phyloP scores from a whole-genome alignment of 1,284 basidiomycete species.

The Phellopilus nigrolimitatus region DNA sequence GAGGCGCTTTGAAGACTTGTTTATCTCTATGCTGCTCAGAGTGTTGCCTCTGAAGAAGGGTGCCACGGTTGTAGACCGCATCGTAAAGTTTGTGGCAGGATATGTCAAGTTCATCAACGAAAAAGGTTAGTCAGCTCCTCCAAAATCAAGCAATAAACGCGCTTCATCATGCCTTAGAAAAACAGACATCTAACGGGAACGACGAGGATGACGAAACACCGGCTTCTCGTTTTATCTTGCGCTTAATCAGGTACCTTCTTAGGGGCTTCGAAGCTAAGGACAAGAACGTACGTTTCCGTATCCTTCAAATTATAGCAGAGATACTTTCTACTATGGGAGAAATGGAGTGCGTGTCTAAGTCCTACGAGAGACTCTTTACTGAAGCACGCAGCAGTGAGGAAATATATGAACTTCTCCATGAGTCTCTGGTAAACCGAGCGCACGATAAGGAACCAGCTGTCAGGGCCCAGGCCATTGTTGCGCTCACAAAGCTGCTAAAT shows the following conservation, averaged over 20 bases:
- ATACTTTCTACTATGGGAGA: constrained; percentile 79
- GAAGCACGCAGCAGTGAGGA: constrained; percentile 61
- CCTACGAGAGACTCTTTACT: not conserved
- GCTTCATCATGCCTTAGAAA: constrained; percentile 24
- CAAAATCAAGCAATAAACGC: too few species aligned
- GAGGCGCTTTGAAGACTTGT: constrained; percentile 70
- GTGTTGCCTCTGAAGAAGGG: constrained; percentile 85
- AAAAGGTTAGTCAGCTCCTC: constrained; percentile 52
- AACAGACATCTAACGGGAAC: constrained; percentile 35
- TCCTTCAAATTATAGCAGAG: constrained; percentile 74
- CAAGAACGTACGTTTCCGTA: constrained; percentile 82
- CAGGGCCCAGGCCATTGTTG: constrained; percentile 81
- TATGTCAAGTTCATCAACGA: constrained; percentile 80
- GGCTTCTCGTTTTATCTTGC: constrained; percentile 68
- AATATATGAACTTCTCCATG: constrained; percentile 65
- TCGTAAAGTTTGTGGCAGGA: constrained; percentile 80
- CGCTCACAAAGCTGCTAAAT: constrained; percentile 81
- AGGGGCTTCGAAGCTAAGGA: constrained; percentile 87
- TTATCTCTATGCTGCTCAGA: constrained; percentile 68
- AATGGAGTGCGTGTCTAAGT: constrained; percentile 61
- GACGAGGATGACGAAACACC: constrained; percentile 69
- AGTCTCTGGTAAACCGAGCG: constrained; percentile 71
- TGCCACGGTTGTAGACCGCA: constrained; percentile 69
- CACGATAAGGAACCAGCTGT: constrained; percentile 84
- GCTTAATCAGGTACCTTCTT: constrained; percentile 75